These are phyloP conservation scores for Trichoderma hamatum DNA, from an alignment of 2,329 filamentous ascomycete genomes.

Conservation along the genomic window DNA sequence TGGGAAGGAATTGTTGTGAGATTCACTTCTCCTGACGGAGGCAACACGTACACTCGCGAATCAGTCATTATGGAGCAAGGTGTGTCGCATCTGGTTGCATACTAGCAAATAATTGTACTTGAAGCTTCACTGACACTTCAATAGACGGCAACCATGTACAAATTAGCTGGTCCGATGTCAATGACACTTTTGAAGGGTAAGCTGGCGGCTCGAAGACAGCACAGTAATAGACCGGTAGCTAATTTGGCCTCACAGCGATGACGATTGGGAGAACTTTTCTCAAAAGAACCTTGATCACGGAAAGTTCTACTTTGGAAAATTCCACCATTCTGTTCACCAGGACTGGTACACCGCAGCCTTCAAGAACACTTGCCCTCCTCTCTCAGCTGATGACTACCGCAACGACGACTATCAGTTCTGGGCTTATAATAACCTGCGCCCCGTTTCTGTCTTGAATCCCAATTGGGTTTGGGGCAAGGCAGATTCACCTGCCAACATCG, in stretches of 20 bases:
- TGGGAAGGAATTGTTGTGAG: slow-evolving; percentile 33
- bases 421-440: slow-evolving; percentile 29
- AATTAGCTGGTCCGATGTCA: slow-evolving; percentile 31
- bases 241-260: neutral
- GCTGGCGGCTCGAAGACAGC: neutral
- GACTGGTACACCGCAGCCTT: slow-evolving; percentile 30
- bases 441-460: slow-evolving; percentile 27
- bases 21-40: slow-evolving; percentile 29
- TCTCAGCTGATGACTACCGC: slow-evolving; percentile 27
- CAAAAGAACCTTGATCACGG: slow-evolving; percentile 30
- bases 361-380: slow-evolving; percentile 30
- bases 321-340: slow-evolving; percentile 29
- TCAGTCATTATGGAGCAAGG: slow-evolving; percentile 29
- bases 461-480: slow-evolving; percentile 30
- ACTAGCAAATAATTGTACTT: too few species aligned
- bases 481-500: slow-evolving; percentile 28
- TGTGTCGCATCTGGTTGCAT: neutral
- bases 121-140: slow-evolving; percentile 1
- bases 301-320: slow-evolving; percentile 31
- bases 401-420: slow-evolving; percentile 31
- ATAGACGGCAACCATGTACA: slow-evolving; percentile 27
- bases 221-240: neutral
- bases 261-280: slow-evolving; percentile 28
- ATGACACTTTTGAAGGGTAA: slow-evolving; percentile 33
- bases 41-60: slow-evolving; percentile 27